Evolutionary conservation across 352 stramenopile species (phyloP).

Genomic region (Phytophthora pseudosyringae): DNA sequence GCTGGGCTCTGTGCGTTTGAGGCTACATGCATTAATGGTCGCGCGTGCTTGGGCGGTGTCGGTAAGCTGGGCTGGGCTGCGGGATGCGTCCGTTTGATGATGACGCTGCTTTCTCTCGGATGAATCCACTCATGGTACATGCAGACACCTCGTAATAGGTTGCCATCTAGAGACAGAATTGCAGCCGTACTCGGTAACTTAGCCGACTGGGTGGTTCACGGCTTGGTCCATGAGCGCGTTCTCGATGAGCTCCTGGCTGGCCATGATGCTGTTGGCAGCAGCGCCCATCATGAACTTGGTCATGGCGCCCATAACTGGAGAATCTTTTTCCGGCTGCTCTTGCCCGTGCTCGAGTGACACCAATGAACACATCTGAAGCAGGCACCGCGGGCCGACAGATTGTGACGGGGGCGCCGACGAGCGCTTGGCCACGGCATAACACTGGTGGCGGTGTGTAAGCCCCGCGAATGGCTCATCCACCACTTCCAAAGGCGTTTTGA

Average conservation of each 20-base stretch:
- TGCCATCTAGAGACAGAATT: not conserved
- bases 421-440: constrained; percentile 41
- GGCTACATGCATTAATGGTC: not conserved
- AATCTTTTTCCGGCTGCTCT: constrained; percentile 36
- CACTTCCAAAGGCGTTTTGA: constrained; percentile 41
- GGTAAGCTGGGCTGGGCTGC: too few species aligned
- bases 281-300: constrained; percentile 51
- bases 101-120: not conserved
- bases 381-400: constrained; percentile 34
- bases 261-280: constrained; percentile 40
- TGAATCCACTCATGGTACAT: constrained; percentile 6
- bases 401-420: constrained; percentile 26
- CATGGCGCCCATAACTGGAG: constrained; percentile 39
- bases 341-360: constrained; percentile 40
- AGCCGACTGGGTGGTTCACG: constrained; percentile 22
- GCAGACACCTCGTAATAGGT: not conserved
- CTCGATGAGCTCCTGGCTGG: constrained; percentile 45
- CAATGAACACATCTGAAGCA: constrained; percentile 60
- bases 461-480: constrained; percentile 40
- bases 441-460: constrained; percentile 40
- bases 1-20: not conserved
- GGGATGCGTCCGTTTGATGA: not conserved
- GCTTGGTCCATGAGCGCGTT: constrained; percentile 43
- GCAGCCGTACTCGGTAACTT: not conserved
- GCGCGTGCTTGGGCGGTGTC: not conserved